Evolutionary conservation across 805 yeast genomes (phyloP).

Genomic region (Saccharomycopsis javanensis): DNA sequence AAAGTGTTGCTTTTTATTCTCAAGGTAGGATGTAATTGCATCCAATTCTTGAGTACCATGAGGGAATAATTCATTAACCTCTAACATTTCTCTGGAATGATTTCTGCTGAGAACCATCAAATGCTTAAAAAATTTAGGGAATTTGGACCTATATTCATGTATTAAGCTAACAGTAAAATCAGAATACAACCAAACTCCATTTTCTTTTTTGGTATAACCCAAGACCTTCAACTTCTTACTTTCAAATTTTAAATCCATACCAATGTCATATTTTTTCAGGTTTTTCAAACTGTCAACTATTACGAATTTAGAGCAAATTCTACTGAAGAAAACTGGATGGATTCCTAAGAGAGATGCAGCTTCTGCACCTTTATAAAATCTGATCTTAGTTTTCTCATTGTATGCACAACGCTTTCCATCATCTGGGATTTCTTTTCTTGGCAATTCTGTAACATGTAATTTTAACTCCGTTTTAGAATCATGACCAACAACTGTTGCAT

Average conservation of each 20-base stretch:
- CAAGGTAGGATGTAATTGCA: conserved; percentile 33
- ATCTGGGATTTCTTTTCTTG: conserved; percentile 44
- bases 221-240: conserved; percentile 70
- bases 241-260: conserved; percentile 78
- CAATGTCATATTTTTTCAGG: conserved; percentile 54
- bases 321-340: conserved; percentile 59
- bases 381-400: conserved; percentile 44
- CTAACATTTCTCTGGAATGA: background rate
- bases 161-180: conserved; percentile 61
- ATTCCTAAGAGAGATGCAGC: conserved; percentile 50
- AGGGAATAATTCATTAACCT: conserved; percentile 30
- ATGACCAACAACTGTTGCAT: conserved; percentile 58
- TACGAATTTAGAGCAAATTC: conserved; percentile 64
- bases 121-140: conserved; percentile 49
- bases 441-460: conserved; percentile 43
- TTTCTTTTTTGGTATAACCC: conserved; percentile 67
- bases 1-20: conserved; percentile 43
- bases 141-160: conserved; percentile 47
- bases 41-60: conserved; percentile 26
- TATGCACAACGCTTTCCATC: conserved; percentile 54
- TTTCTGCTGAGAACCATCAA: conserved; percentile 23
- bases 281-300: conserved; percentile 37
- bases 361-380: conserved; percentile 56
- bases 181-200: conserved; percentile 75
- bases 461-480: conserved; percentile 36